phyloP scores from a whole-genome alignment of 1,284 basidiomycete species.

The Ganoderma meredithae region DNA sequence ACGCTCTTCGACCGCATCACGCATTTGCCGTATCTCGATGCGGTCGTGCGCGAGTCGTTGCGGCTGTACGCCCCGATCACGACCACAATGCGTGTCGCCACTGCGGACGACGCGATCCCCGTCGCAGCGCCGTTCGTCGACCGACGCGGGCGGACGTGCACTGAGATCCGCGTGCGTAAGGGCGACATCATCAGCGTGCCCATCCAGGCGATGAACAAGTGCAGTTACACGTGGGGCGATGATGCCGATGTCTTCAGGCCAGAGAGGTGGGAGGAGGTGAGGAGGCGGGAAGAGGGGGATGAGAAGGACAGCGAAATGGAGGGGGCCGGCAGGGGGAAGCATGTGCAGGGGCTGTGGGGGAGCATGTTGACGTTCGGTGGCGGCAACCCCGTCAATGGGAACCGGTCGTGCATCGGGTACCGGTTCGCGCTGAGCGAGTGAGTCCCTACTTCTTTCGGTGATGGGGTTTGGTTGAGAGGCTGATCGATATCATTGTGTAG shows the following conservation, averaged over 20 bases:
- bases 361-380: conserved; percentile 73
- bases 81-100: conserved; percentile 66
- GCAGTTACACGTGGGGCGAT: conserved; percentile 67
- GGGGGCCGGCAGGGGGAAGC: conserved; percentile 34
- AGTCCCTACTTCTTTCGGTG: conserved; percentile 39
- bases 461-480: not conserved
- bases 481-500: conserved; percentile 39
- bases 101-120: conserved; percentile 68
- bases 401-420: conserved; percentile 76
- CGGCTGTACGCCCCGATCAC: conserved; percentile 72
- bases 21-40: conserved; percentile 61
- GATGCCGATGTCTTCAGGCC: conserved; percentile 74
- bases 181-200: conserved; percentile 70
- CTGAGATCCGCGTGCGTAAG: conserved; percentile 56
- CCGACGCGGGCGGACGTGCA: conserved; percentile 43
- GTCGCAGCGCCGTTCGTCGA: conserved; percentile 37
- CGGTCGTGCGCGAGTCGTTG: conserved; percentile 70
- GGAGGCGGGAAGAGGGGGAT: conserved; percentile 37
- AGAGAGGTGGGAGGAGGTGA: conserved; percentile 57
- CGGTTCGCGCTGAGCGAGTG: conserved; percentile 76
- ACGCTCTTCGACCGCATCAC: conserved; percentile 41
- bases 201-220: conserved; percentile 71
- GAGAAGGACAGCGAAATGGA: conserved; percentile 27
- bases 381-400: conserved; percentile 58
- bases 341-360: conserved; percentile 67